Evolutionary conservation across 768 basidiomycete genomes (phyloP), one percentile per base, ranked within the genome.

Genomic region (Dioszegia hungarica): DNA sequence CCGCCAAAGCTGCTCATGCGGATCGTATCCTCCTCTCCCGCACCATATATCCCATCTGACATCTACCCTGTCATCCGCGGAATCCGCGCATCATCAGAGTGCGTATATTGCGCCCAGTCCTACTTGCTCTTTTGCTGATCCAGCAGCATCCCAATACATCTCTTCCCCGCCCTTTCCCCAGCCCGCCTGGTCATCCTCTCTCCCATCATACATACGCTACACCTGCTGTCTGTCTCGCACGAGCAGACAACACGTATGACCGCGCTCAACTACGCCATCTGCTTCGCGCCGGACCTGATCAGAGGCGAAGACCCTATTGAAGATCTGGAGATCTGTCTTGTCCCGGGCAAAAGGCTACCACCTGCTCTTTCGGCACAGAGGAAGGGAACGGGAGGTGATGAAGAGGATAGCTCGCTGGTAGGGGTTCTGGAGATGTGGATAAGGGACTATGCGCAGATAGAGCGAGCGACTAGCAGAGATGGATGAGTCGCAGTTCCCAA

Each of bases 251-350:
- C 65, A 5, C 57, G 52, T 20, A 72, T 72, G 70, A 56, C 65
- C 8, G 31, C 65, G 0, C 54, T 63, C 2, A 59, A 62, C 20
- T 46, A 62, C 15, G 57, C 70, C 5, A 72, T 69, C 41, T 60
- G 62, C 29, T 49, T 67, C 25, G 63, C 70, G 1, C 70, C 70
- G 5, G 41, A 49, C 22, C 57, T 72, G 24, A 69, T 72, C 19
- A 22, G 38, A 14, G 61, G 63, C n/a, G 44, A 57, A 5, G 60
- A 72, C 55, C 56, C 64, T 0, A 46, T 72, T 6, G 62, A 67
- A 46, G 70, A 72, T 33, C 61, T 64, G 11, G 49, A 57, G 31
- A 48, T 72, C 50, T 72, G 70, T 39, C 40, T 66, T 33, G 57
- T 46, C 22, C 61, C 66, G 4, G 56, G 60, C 9, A 65, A 60